Evolutionary conservation across 116 monocot species (phyloP), one percentile per base, ranked within the genome.

Genomic region (Phalaenopsis hybrid): DNA sequence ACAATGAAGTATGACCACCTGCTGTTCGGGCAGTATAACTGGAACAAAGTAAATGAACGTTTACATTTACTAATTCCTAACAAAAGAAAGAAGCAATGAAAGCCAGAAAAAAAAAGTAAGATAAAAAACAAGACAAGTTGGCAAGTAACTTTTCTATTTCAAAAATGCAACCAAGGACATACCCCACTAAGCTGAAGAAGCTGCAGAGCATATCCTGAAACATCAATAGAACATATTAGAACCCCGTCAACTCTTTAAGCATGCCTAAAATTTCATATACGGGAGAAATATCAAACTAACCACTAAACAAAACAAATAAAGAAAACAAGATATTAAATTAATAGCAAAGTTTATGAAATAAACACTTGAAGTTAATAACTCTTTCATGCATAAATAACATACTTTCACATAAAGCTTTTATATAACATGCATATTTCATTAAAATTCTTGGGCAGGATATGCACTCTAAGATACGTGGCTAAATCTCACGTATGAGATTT

Each of bases 201-300:
- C 98, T 98, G 89, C 90, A 95, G 80, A 98, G 91, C 95, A 98
- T 92, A 84, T 98, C 98, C 98, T 98, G 95, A 82, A 88, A 80
- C 25, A 84, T 4, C 58, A 81, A 86, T 17, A 52, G 23, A 78
- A 7, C 44, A 43, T 58, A 69, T 82, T 46, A 91, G 81, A 74
- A 46, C 1, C 75, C n/a, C 1, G 45, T 75, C 75, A 75, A 65
- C 57, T 41, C 9, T 15, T 75, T 20, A 75, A 75, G 45, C 75
- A 44, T 75, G 18, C 45, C 6, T 46, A 75, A 20, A 75, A 4
- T 11, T 18, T 44, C 44, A 44, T 18, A 46, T 75, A 45, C 44
- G 2, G 1, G 20, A 20, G 33, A 75, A 72, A 16, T 72, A 72
- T 15, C 37, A 72, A 72, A 72, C 12, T 21, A 61, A 63, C 31